Evolutionary conservation across 148 eudicot species (phyloP).

Genomic region (Chenopodium quinoa): DNA sequence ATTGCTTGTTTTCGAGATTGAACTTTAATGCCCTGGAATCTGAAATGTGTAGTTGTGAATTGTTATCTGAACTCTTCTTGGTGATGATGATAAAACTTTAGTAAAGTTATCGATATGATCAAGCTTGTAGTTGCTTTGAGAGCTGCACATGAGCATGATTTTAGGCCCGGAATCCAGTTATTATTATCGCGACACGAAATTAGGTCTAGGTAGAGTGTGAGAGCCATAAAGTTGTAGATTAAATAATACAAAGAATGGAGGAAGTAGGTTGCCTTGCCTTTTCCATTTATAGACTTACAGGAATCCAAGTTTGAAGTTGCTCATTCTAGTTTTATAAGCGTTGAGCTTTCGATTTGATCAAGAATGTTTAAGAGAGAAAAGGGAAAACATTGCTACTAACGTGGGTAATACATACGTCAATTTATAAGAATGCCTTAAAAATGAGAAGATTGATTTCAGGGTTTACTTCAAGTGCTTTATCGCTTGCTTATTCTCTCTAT

Average conservation of each 20-base stretch:
- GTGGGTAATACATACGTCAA: neutral
- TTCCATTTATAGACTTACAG: neutral
- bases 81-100: neutral
- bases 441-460: neutral
- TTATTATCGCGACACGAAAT: neutral
- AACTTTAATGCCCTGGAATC: neutral
- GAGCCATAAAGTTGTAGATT: neutral
- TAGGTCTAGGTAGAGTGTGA: neutral
- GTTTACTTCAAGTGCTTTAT: neutral
- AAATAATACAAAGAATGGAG: neutral
- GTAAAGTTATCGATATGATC: neutral
- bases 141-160: too few relatives aligned
- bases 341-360: neutral
- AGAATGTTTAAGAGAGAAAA: neutral
- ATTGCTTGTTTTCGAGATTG: neutral
- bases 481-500: neutral
- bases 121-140: neutral
- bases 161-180: too few relatives aligned
- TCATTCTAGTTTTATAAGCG: neutral
- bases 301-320: too few relatives aligned
- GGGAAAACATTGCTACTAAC: neutral
- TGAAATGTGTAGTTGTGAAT: neutral
- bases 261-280: neutral
- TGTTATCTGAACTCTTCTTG: neutral
- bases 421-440: neutral